Conservation (phyloP, 2,329 filamentous ascomycete genomes). For the Microsporum audouinii region DNA sequence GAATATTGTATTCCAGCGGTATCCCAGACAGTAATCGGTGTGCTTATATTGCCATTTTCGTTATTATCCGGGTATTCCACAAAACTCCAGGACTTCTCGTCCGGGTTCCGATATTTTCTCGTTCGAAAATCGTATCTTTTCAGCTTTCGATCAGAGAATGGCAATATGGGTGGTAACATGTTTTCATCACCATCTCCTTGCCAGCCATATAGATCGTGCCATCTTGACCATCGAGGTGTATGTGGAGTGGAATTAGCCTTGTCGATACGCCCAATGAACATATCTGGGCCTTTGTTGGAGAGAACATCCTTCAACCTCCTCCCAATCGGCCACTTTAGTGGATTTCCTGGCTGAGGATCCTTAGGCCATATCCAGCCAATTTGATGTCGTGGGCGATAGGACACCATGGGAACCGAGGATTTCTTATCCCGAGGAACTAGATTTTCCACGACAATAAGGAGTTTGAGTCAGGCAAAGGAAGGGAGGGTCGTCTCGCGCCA, state of each 20-base stretch:
- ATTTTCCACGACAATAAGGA: not conserved
- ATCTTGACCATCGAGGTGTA: slow-evolving; percentile 14
- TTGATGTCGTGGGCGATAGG: slow-evolving; percentile 1
- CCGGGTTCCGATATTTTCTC: slow-evolving; percentile 22
- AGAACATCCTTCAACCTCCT: slow-evolving; percentile 29
- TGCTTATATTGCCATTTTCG: slow-evolving; percentile 1
- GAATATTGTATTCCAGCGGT: slow-evolving; percentile 15
- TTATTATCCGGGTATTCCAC: slow-evolving; percentile 21
- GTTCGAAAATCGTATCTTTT: slow-evolving; percentile 26
- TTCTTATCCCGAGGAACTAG: not conserved
- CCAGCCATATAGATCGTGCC: slow-evolving; percentile 12
- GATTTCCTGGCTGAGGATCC: slow-evolving; percentile 27
- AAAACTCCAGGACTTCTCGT: slow-evolving; percentile 22
- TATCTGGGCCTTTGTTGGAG: slow-evolving; percentile 32
- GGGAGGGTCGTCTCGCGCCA: not conserved
- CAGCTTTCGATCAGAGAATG: slow-evolving; percentile 16
- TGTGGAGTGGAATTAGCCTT: slow-evolving; percentile 6
- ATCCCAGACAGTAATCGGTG: slow-evolving; percentile 20
- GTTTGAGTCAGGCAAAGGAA: not conserved
- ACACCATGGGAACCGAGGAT: not conserved
- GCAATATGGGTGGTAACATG: slow-evolving; percentile 6
- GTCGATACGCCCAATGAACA: slow-evolving; percentile 27
- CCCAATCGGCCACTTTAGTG: slow-evolving; percentile 21
- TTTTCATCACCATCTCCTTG: slow-evolving; percentile 6
- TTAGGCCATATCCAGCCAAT: slow-evolving; percentile 29